Conservation (phyloP, 495 filamentous ascomycete species). For the Penicillium odoratum region DNA sequence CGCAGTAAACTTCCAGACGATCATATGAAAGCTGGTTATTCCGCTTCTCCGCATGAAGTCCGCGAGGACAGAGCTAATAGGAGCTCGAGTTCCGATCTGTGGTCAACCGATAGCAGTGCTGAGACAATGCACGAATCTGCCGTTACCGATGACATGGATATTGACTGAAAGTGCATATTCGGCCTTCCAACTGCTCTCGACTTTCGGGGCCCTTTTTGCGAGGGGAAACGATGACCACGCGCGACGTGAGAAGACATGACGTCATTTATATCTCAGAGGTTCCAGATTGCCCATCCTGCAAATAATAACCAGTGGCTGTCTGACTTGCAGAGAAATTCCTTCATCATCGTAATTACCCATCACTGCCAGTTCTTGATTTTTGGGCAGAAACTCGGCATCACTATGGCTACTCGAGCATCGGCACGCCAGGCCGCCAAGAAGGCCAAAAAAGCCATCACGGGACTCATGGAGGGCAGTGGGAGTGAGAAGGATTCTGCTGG, state of each 20-base stretch:
- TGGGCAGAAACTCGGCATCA: not conserved
- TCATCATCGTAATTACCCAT: no score
- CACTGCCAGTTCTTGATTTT: not conserved
- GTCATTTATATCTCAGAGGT: slow-evolving; percentile 25
- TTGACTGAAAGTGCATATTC: slow-evolving; percentile 25
- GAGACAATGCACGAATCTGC: slow-evolving; percentile 14
- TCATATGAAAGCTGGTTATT: slow-evolving; percentile 5
- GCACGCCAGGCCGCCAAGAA: slow-evolving; percentile 46
- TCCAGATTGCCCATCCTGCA: not conserved
- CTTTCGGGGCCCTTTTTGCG: not conserved
- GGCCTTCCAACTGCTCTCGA: not conserved
- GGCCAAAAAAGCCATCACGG: slow-evolving; percentile 45
- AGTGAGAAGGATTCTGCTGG: slow-evolving; percentile 21
- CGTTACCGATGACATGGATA: slow-evolving; percentile 31
- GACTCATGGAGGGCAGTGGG: slow-evolving; percentile 23
- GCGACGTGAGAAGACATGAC: slow-evolving; percentile 13
- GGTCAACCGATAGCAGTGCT: slow-evolving; percentile 19
- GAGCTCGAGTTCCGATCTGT: slow-evolving; percentile 25
- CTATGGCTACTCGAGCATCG: slow-evolving; percentile 42
- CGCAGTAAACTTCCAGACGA: slow-evolving; percentile 19
- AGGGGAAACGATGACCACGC: not conserved
- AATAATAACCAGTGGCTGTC: not conserved
- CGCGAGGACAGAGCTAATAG: slow-evolving; percentile 20
- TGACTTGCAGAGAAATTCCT: no score
- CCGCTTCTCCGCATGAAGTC: slow-evolving; percentile 15